Conservation (phyloP, 345 rosid genomes). For the Acer yangbiense region DNA sequence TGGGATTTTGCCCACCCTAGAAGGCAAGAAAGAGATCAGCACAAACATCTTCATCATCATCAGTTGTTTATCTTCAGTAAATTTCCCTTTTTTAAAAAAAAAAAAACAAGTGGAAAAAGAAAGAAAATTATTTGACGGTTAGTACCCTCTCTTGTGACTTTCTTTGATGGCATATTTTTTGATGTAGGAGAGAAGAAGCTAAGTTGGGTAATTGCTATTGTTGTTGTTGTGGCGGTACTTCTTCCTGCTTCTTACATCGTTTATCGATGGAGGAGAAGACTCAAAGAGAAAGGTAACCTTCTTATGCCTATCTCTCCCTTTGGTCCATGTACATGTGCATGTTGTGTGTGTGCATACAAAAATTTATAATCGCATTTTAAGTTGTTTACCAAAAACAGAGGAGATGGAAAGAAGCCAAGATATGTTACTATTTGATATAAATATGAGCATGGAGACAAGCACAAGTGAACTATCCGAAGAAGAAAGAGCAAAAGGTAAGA, state of each 20-base stretch:
- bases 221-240: neutral
- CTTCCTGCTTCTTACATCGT: conserved; percentile 5
- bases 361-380: neutral
- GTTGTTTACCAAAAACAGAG: neutral
- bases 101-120: too few relatives aligned
- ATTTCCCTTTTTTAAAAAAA: neutral
- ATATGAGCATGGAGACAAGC: neutral
- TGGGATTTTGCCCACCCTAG: too few relatives aligned
- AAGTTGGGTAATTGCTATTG: conserved; percentile 2
- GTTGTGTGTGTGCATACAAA: neutral
- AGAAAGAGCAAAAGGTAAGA: neutral
- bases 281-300: conserved; percentile 10
- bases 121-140: neutral
- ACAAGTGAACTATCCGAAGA: neutral
- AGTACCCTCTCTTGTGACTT: neutral
- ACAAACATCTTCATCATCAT: too few relatives aligned
- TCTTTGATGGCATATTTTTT: neutral
- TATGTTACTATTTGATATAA: conserved; percentile 20
- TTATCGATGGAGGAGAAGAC: conserved; percentile 11
- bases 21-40: too few relatives aligned
- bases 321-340: neutral
- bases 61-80: conserved; percentile 1
- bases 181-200: neutral
- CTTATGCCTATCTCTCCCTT: neutral
- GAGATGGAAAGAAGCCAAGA: conserved; percentile 13